Evolutionary conservation across 2,329 filamentous ascomycete genomes (phyloP).

Genomic region (Cladosporium sp.): DNA sequence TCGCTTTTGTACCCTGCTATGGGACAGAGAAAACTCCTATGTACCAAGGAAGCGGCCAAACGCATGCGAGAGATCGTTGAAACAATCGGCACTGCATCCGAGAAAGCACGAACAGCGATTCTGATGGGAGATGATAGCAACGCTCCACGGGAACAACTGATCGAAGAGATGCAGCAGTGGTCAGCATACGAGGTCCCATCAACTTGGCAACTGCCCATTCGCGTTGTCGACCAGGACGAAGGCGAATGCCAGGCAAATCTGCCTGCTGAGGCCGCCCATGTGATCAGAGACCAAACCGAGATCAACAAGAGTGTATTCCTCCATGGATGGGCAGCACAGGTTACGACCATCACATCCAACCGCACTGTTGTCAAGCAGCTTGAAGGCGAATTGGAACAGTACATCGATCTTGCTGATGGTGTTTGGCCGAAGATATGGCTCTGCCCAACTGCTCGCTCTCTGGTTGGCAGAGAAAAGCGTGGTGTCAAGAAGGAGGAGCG

Average conservation of each 20-base stretch:
- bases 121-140: conserved; percentile 54
- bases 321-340: conserved; percentile 64
- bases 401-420: conserved; percentile 50
- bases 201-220: conserved; percentile 62
- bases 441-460: conserved; percentile 63
- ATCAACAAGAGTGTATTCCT: conserved; percentile 73
- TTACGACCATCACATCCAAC: conserved; percentile 72
- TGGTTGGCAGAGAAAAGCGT: conserved; percentile 65
- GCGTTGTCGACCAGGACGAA: conserved; percentile 51
- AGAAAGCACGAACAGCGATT: conserved; percentile 60
- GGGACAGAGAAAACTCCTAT: conserved; percentile 58
- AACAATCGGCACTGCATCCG: conserved; percentile 62
- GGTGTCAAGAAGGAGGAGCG: conserved; percentile 28
- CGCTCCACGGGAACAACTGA: conserved; percentile 33
- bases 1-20: conserved; percentile 65
- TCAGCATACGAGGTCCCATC: conserved; percentile 57
- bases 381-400: conserved; percentile 57
- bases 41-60: conserved; percentile 64
- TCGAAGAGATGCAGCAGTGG: conserved; percentile 40
- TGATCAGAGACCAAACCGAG: conserved; percentile 52
- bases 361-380: conserved; percentile 66
- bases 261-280: conserved; percentile 47
- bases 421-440: conserved; percentile 64
- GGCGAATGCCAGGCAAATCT: conserved; percentile 42
- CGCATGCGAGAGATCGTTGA: conserved; percentile 68